A percentile compares a stretch with the other conserved stretches of the same genome.
phyloP scores from a whole-genome alignment of 1,139 yeast species.

The Nadsonia starkeyi-henricii region DNA sequence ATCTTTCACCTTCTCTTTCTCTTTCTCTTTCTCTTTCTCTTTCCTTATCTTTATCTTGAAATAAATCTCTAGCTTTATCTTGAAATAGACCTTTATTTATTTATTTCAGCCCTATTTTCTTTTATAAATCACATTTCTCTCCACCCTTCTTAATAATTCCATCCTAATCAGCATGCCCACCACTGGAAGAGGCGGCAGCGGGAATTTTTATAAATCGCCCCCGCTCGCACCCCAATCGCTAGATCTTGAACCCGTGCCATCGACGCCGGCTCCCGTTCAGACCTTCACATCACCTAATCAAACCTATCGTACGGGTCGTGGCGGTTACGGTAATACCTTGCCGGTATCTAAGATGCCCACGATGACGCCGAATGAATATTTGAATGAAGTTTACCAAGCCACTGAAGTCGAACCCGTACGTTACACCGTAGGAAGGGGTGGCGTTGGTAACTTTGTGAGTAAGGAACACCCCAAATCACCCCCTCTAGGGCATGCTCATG shows the following conservation, averaged over 20 bases:
- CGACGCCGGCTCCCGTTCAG: slow-evolving; percentile 25
- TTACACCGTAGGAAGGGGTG: slow-evolving; percentile 27
- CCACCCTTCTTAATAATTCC: too few relatives aligned
- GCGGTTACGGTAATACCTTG: slow-evolving; percentile 26
- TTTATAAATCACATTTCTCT: too few relatives aligned
- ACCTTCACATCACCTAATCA: slow-evolving; percentile 23
- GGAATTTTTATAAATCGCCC: background rate
- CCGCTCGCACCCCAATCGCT: background rate
- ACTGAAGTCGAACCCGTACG: slow-evolving; percentile 19
- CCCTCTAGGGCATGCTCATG: background rate
- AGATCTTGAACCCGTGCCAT: slow-evolving; percentile 8
- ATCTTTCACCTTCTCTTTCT: too few relatives aligned
- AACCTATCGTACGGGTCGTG: slow-evolving; percentile 25
- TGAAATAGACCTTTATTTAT: too few relatives aligned
- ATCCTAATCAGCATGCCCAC: background rate
- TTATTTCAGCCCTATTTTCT: too few relatives aligned
- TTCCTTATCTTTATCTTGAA: too few relatives aligned
- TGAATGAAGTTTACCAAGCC: slow-evolving; percentile 22
- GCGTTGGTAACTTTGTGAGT: slow-evolving; percentile 22
- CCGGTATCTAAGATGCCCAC: slow-evolving; percentile 20
- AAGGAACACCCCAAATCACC: slow-evolving; percentile 1
- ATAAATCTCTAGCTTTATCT: too few relatives aligned
- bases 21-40: too few relatives aligned
- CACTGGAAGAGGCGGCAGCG: background rate
- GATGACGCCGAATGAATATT: slow-evolving; percentile 22